Conservation (phyloP, 208 protist species). For the Crithidia fasciculata region DNA sequence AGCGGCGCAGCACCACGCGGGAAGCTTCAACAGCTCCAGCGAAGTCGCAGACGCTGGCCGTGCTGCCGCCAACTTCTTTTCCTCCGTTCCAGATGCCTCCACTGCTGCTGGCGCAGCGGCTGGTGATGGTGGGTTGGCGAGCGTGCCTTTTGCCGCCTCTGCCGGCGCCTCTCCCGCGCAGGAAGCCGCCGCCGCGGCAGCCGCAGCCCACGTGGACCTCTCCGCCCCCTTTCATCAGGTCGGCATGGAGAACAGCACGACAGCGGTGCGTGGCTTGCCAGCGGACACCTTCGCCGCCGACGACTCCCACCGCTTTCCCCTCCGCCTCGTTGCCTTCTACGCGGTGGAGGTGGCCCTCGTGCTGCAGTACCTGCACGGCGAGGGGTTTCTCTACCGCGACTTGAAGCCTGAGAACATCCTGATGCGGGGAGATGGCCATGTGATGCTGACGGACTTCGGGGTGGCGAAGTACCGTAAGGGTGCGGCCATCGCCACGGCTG, state of each 20-base stretch:
- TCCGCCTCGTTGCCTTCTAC: slow-evolving; percentile 88
- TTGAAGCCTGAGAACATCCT: slow-evolving; percentile 96
- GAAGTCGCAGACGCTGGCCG: too few relatives aligned
- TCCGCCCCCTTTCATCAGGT: slow-evolving; percentile 32
- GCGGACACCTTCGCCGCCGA: slow-evolving; percentile 41
- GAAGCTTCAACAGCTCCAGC: too few relatives aligned
- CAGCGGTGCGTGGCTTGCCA: slow-evolving; percentile 17
- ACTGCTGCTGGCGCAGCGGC: too few relatives aligned
- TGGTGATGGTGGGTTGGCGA: neutral
- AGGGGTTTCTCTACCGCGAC: slow-evolving; percentile 92
- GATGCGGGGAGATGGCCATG: slow-evolving; percentile 87
- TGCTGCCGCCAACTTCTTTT: too few relatives aligned
- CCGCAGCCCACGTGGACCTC: slow-evolving; percentile 32
- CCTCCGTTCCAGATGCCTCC: too few relatives aligned
- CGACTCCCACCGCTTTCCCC: slow-evolving; percentile 57
- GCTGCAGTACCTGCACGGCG: slow-evolving; percentile 87
- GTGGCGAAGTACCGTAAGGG: slow-evolving; percentile 91
- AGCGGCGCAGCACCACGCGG: too few relatives aligned
- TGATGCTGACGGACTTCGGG: slow-evolving; percentile 96
- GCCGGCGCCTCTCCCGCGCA: slow-evolving; percentile 2
- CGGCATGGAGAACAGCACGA: slow-evolving; percentile 35
- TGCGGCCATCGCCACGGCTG: slow-evolving; percentile 31
- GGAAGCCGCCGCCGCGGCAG: slow-evolving; percentile 10
- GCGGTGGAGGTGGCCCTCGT: slow-evolving; percentile 89
- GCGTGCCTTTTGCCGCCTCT: neutral